Percentiles rank a stretch among this genome's conserved stretches.
Conservation (phyloP, 257 asterid species). For the Pogostemon cablin region DNA sequence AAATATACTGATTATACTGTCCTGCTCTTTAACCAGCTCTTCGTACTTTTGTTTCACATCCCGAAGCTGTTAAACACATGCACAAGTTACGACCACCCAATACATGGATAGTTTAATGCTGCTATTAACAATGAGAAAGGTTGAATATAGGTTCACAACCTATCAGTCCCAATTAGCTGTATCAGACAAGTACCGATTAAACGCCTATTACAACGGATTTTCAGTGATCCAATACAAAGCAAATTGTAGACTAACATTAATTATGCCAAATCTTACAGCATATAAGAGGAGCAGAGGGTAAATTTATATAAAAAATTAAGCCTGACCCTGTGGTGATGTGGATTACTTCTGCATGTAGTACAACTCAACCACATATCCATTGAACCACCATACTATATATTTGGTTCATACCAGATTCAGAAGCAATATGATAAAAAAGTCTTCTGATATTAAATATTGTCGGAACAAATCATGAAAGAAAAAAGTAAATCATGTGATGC, state of each 20-base stretch:
- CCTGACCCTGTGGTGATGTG: background rate
- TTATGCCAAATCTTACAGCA: background rate
- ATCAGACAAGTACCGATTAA: background rate
- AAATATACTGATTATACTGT: conserved; percentile 67
- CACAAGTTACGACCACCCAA: background rate
- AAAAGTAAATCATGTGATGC: background rate
- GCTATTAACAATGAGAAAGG: background rate
- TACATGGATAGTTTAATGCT: background rate
- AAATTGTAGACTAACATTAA: background rate
- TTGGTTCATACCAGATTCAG: background rate
- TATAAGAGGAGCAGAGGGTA: background rate
- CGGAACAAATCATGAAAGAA: background rate
- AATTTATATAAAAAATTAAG: background rate
- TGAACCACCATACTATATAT: background rate
- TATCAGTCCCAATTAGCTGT: background rate
- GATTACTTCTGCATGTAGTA: too few species aligned
- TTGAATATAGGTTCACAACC: background rate
- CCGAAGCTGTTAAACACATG: conserved; percentile 51
- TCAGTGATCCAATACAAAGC: background rate
- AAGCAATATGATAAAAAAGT: background rate
- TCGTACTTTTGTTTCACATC: conserved; percentile 50
- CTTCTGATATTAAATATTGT: background rate
- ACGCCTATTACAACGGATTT: background rate
- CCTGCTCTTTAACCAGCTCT: conserved; percentile 75
- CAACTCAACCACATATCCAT: background rate